Percentiles rank a stretch among this genome's conserved stretches.
Conservation (phyloP, 176 grass and related monocot species). For the Ananas comosus region DNA sequence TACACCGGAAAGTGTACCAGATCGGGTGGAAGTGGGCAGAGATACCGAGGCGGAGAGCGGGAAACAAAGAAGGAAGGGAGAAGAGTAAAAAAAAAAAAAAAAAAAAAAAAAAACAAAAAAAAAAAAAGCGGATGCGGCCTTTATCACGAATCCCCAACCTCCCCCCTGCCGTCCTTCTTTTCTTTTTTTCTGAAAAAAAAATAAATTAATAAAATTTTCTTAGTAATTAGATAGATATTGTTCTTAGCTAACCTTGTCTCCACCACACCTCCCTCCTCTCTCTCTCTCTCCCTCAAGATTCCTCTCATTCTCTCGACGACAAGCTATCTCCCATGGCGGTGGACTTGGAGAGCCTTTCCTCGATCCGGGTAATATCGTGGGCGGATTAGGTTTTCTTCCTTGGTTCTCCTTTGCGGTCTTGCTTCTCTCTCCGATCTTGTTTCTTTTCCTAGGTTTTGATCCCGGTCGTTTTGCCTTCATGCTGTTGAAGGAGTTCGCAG, state of each 20-base stretch:
- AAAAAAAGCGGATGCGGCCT: too few species aligned
- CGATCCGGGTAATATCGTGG: constrained; percentile 24
- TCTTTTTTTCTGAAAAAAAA: neutral
- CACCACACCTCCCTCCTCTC: neutral
- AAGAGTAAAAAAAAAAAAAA: constrained; percentile 6
- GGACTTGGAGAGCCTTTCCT: constrained; percentile 23
- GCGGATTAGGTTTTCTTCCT: neutral
- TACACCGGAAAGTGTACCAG: too few species aligned
- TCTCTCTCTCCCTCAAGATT: neutral
- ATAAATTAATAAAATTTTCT: constrained; percentile 22
- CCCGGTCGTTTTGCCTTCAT: constrained; percentile 1
- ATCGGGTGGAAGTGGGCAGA: neutral
- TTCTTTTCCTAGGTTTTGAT: neutral
- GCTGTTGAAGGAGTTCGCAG: constrained; percentile 22
- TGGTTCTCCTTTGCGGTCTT: too few species aligned
- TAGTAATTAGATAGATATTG: constrained; percentile 17
- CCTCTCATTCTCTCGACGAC: too few species aligned
- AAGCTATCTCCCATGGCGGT: constrained; percentile 16
- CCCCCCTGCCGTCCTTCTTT: neutral
- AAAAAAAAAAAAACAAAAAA: constrained; percentile 1
- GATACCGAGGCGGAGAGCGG: constrained; percentile 2
- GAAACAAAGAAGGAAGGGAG: neutral
- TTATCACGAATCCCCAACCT: too few species aligned
- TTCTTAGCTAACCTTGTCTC: neutral
- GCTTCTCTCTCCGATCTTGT: neutral